Percentiles rank a stretch among this genome's conserved stretches.
Conservation (phyloP, 108 stramenopile species). For the Pinguiococcus pyrenoidosus region DNA sequence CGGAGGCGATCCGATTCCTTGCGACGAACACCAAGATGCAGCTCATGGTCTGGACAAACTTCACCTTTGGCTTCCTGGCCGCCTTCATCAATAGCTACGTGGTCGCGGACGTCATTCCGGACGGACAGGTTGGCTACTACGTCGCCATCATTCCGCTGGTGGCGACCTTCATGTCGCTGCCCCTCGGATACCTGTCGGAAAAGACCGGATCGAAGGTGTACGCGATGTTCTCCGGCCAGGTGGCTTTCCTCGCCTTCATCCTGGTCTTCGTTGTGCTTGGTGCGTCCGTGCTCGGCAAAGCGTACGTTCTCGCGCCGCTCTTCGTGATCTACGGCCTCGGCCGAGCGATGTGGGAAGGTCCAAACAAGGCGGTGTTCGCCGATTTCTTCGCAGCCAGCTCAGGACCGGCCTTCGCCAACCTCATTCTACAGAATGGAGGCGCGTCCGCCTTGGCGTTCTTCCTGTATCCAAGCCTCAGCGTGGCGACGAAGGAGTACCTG, state of each 20-base stretch:
- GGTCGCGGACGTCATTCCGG: constrained; percentile 57
- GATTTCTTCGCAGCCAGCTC: too few species aligned
- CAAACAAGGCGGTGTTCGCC: constrained; percentile 58
- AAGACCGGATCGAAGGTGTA: too few species aligned
- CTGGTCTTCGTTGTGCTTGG: too few species aligned
- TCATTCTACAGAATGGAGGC: constrained; percentile 63
- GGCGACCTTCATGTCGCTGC: constrained; percentile 43
- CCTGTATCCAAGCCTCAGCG: constrained; percentile 28
- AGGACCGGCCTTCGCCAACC: constrained; percentile 62
- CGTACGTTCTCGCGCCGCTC: constrained; percentile 46
- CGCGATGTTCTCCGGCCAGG: too few species aligned
- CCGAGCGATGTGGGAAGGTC: constrained; percentile 63
- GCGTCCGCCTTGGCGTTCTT: constrained; percentile 52
- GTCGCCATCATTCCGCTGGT: constrained; percentile 42
- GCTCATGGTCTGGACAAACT: constrained; percentile 56
- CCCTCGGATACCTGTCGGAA: too few species aligned
- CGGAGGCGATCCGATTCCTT: constrained; percentile 48
- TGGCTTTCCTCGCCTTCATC: constrained; percentile 39
- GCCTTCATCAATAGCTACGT: constrained; percentile 56
- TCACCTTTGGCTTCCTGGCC: constrained; percentile 52
- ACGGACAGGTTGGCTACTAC: constrained; percentile 34
- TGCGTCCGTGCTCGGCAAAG: too few species aligned
- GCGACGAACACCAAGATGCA: constrained; percentile 55
- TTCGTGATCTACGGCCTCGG: constrained; percentile 57
- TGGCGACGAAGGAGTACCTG: too few species aligned